Percentiles rank a stretch among this genome's conserved stretches.
phyloP scores from a whole-genome alignment of 306 rosid species.

The Cucurbita argyrosperma region DNA sequence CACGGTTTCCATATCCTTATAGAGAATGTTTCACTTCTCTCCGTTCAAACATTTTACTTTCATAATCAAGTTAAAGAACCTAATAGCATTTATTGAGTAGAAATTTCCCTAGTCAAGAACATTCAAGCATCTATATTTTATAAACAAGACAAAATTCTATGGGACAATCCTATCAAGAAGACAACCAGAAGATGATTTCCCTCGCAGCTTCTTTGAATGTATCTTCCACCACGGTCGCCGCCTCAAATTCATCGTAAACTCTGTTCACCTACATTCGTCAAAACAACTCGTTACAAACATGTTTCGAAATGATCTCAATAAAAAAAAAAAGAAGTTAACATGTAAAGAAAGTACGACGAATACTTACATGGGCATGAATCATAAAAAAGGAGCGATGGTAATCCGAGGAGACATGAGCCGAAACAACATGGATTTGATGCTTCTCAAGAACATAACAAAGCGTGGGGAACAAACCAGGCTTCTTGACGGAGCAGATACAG shows the following conservation, averaged over 20 bases:
- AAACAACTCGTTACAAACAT: neutral
- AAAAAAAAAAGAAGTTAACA: neutral
- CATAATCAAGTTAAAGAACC: too few relatives aligned
- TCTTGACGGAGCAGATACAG: conserved; percentile 29
- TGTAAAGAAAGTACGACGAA: neutral
- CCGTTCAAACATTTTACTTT: too few relatives aligned
- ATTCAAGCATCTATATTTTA: too few relatives aligned
- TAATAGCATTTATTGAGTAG: too few relatives aligned
- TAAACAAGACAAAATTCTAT: too few relatives aligned
- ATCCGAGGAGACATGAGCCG: conserved; percentile 31
- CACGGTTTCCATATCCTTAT: too few relatives aligned
- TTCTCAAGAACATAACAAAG: conserved; percentile 46
- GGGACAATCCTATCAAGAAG: conserved; percentile 2
- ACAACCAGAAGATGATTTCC: conserved; percentile 29
- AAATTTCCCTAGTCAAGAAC: too few relatives aligned
- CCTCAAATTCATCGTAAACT: conserved; percentile 8
- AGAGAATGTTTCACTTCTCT: too few relatives aligned
- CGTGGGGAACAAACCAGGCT: conserved; percentile 21
- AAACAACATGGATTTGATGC: conserved; percentile 26
- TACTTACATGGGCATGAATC: conserved; percentile 48
- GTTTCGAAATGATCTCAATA: neutral
- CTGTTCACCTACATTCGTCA: conserved; percentile 14
- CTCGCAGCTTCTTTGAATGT: conserved; percentile 32
- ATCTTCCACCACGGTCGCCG: conserved; percentile 11
- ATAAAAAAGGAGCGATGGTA: conserved; percentile 19